Base-by-base conservation (phyloP, 306 rosid genomes). In the Luffa aegyptiaca region DNA sequence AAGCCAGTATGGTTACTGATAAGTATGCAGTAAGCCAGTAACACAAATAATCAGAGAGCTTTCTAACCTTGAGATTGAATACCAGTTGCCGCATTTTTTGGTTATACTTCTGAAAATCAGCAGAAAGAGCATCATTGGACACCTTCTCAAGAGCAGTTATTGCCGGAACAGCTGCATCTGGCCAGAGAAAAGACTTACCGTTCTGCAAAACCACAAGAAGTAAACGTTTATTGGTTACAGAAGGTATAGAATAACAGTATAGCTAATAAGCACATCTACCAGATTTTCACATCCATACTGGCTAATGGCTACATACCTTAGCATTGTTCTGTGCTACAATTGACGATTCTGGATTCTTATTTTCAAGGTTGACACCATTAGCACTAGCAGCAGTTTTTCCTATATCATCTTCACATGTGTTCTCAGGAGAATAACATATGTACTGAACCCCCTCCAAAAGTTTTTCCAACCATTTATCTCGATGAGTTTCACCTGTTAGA, bases 381-480 rank as follows among this genome's bases (percentile, higher is more conserved):
- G 83, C 93, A 85, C 84, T 86, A 69, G 83, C 77, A 80, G 75
- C 81, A 42, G 51, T 71, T 86, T 87, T 84, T 82, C 74, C 90
- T 51, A 86, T 85, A 69, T 81, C 94, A 80, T 84, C 89, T 71
- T 14, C 85, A 75, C 73, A 83, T 52, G 10, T 21, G 45, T 57
- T 73, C 41, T 87, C 90, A n/a, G 83, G 83, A 78, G 89, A 62
- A 75, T 61, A 73, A 87, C 97, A 96, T 75, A 89, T 76, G 75
- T 86, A 82, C 70, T 83, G 91, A 77, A 96, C 56, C 48, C 84
- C 84, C 77, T 84, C 87, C 78, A 96, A 88, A 85, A 93, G 89
- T 82, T 83, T 90, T 89, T 91, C 97, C 92, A 91, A 81, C 94
- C 99, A 91, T 90, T 79, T 93, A 85, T 96, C 99, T 31, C 99